Percentiles rank a stretch among this genome's conserved stretches.
Conservation (phyloP, 352 stramenopile genomes). For the Peronospora destructor region DNA sequence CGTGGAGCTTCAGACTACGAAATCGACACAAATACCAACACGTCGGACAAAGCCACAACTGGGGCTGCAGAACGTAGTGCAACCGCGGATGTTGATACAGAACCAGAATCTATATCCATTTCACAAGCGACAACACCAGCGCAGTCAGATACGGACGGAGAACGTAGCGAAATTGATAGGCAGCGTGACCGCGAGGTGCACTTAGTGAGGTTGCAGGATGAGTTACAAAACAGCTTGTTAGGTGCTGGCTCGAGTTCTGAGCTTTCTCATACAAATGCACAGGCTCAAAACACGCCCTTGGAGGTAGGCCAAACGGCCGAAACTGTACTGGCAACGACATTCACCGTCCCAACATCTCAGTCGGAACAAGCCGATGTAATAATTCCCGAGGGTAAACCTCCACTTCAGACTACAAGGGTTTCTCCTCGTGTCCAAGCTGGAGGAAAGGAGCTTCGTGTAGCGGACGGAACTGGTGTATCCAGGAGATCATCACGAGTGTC, state of each 20-base stretch:
- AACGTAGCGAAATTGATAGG: slow-evolving; percentile 20
- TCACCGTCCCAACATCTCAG: not conserved
- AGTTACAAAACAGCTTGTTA: slow-evolving; percentile 16
- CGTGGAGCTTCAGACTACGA: slow-evolving; percentile 53
- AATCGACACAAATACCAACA: slow-evolving; percentile 21
- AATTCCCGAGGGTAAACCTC: slow-evolving; percentile 14
- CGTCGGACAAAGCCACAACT: not conserved
- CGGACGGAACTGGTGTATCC: slow-evolving; percentile 20
- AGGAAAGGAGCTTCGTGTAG: slow-evolving; percentile 19
- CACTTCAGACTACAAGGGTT: slow-evolving; percentile 16
- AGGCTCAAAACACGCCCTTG: slow-evolving; percentile 11
- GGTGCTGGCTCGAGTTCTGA: slow-evolving; percentile 8
- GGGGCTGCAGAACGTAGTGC: slow-evolving; percentile 1
- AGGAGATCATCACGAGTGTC: slow-evolving; percentile 60
- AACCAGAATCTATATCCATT: slow-evolving; percentile 45
- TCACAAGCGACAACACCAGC: slow-evolving; percentile 64
- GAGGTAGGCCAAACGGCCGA: slow-evolving; percentile 26
- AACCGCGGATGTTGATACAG: slow-evolving; percentile 54
- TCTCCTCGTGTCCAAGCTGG: slow-evolving; percentile 14
- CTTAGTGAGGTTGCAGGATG: slow-evolving; percentile 26
- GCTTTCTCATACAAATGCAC: not conserved
- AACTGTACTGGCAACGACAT: not conserved
- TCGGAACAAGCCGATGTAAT: slow-evolving; percentile 1
- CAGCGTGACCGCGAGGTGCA: slow-evolving; percentile 29
- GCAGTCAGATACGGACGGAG: slow-evolving; percentile 58